phyloP scores from a whole-genome alignment of 2,329 filamentous ascomycete genomes.

The Exophiala spinifera region DNA sequence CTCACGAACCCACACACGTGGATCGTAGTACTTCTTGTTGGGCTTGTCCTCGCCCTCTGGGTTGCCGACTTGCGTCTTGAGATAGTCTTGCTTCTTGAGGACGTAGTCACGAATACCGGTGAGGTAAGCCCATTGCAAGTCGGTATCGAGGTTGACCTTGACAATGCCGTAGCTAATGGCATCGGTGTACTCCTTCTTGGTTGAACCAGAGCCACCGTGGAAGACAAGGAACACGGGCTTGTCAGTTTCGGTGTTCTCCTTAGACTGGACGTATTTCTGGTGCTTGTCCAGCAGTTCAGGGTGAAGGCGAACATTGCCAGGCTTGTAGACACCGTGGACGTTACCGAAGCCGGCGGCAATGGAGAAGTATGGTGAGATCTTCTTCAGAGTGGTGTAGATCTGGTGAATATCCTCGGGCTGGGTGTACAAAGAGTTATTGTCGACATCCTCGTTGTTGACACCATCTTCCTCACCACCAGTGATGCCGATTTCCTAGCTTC shows the following conservation, averaged over 20 bases:
- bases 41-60: constrained; percentile 95
- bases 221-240: constrained; percentile 99
- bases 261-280: constrained; percentile 84
- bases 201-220: constrained; percentile 93
- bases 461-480: constrained; percentile 97
- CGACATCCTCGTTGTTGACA: constrained; percentile 96
- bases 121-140: constrained; percentile 94
- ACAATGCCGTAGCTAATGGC: constrained; percentile 92
- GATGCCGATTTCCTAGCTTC: constrained; percentile 73
- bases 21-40: constrained; percentile 96
- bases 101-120: constrained; percentile 92
- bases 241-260: constrained; percentile 66
- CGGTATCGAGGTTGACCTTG: constrained; percentile 99
- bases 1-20: constrained; percentile 84
- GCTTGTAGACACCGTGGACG: constrained; percentile 99
- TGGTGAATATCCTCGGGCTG: constrained; percentile 94
- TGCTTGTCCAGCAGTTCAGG: constrained; percentile 96
- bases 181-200: constrained; percentile 83
- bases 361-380: constrained; percentile 94
- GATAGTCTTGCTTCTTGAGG: constrained; percentile 90
- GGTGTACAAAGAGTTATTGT: constrained; percentile 96
- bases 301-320: constrained; percentile 93
- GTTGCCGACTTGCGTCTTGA: constrained; percentile 84
- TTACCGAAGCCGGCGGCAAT: constrained; percentile 98
- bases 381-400: constrained; percentile 80